Percentiles rank a stretch among this genome's conserved stretches.
Evolutionary conservation across 2,329 filamentous ascomycete species (phyloP).

Genomic region (Colletotrichum sp.): DNA sequence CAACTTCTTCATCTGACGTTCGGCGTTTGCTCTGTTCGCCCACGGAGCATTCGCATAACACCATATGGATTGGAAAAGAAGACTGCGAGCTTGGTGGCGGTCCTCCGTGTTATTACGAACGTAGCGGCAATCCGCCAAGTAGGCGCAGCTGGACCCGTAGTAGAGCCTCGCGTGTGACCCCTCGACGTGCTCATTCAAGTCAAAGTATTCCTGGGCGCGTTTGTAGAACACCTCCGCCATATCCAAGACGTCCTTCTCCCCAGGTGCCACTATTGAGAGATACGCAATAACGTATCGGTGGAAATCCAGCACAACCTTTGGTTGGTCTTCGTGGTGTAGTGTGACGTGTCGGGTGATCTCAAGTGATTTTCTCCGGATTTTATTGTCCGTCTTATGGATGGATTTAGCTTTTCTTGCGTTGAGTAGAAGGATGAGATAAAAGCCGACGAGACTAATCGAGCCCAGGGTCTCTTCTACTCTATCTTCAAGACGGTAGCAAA

Average conservation of each 20-base stretch:
- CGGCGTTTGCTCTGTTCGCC: not conserved
- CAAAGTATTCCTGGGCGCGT: not conserved
- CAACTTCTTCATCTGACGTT: conserved; percentile 3
- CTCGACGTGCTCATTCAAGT: not conserved
- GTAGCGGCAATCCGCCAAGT: conserved; percentile 4
- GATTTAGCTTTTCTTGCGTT: not conserved
- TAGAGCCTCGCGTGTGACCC: not conserved
- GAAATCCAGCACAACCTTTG: not conserved
- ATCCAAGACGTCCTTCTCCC: not conserved
- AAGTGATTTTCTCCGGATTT: not conserved
- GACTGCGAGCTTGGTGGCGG: not conserved
- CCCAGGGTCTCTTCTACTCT: not conserved
- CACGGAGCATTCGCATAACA: not conserved
- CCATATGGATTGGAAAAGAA: not conserved
- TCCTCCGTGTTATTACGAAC: not conserved
- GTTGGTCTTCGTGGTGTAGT: not conserved
- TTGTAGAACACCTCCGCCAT: conserved; percentile 1
- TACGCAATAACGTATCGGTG: not conserved
- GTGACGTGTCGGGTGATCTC: not conserved
- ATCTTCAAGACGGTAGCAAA: not conserved
- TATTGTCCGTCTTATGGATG: not conserved
- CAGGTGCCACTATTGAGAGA: not conserved
- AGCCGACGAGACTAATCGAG: not conserved
- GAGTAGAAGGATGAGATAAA: conserved; percentile 1
- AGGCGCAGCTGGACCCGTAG: not conserved